Percentiles rank a stretch among this genome's conserved stretches.
phyloP scores from a whole-genome alignment of 2,329 filamentous ascomycete genomes.

The Hymenoscyphus albidus region DNA sequence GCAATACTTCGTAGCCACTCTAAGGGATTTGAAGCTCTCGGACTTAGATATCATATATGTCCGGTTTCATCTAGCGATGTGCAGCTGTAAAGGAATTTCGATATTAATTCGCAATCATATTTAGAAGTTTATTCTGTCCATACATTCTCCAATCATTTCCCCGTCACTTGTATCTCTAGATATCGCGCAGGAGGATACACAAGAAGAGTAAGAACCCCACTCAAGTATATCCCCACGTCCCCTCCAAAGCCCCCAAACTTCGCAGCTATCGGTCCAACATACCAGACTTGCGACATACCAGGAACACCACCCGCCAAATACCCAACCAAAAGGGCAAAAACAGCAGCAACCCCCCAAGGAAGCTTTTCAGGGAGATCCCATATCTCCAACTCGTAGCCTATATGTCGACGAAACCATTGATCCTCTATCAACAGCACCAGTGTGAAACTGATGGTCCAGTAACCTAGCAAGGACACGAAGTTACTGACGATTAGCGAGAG shows the following conservation, averaged over 20 bases:
- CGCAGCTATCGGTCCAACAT: slow-evolving; percentile 31
- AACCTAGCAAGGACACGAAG: slow-evolving; percentile 32
- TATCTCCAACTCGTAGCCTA: slow-evolving; percentile 29
- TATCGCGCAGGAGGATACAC: slow-evolving; percentile 30
- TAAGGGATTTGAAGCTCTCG: no score
- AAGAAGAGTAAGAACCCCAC: slow-evolving; percentile 27
- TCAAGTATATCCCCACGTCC: slow-evolving; percentile 32
- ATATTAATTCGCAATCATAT: no score
- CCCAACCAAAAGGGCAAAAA: slow-evolving; percentile 28
- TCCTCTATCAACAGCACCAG: slow-evolving; percentile 33
- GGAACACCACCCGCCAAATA: slow-evolving; percentile 33
- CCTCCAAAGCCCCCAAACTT: slow-evolving; percentile 32
- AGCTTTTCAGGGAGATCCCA: slow-evolving; percentile 30
- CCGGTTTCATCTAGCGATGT: no score
- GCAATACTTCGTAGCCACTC: no score
- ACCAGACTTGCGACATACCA: slow-evolving; percentile 34
- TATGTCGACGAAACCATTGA: slow-evolving; percentile 25
- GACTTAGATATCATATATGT: no score
- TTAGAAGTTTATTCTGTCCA: not conserved
- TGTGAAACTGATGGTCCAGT: slow-evolving; percentile 34
- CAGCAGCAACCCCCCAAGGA: slow-evolving; percentile 31
- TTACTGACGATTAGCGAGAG: slow-evolving; percentile 31
- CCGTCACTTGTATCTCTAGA: slow-evolving; percentile 30
- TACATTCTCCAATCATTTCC: slow-evolving; percentile 16
- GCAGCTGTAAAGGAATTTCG: no score